Evolutionary conservation across 768 basidiomycete species (phyloP), one percentile per base, ranked within the genome.

Genomic region (Phlebiopsis flavidoalba): DNA sequence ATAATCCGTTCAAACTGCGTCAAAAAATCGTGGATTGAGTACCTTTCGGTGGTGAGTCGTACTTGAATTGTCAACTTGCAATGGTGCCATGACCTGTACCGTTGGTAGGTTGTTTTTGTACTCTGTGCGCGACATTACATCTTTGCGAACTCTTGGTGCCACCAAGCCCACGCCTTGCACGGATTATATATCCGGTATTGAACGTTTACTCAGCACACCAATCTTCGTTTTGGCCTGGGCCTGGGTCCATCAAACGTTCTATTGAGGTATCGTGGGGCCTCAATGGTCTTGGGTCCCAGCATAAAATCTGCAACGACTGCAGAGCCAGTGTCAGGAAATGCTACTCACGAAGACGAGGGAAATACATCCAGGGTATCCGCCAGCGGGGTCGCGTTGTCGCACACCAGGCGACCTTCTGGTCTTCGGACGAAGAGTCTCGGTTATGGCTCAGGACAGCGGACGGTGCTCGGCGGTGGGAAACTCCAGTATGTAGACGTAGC

Each of bases 171-270:
- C 86, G 88, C 61, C 90, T n/a, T 93, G 64, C 95, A n/a, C 93
- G 0, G 93, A 96, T n/a, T 71, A 72, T 97, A 45, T 97, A 84
- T 70, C 76, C 89, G 0, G 93, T 95, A 0, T 76, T 94, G 43
- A 98, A 97, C 71, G 86, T 94, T 80, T 93, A 15, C 69, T 95
- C 49, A 86, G 87, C 68, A 89, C 88, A 1, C 88, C 85, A 0
- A 84, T 96, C 17, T 96, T 98, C 70, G 82, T 78, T 7, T 71
- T 92, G 31, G 79, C 83, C n/a, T 98, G 91, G 91, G 68, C 94
- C 15, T 97, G 93, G n/a, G 93, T 91, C 90, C 53, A 85, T 93
- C 71, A 88, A 87, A 64, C 86, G 89, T 51, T 83, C 89, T 21
- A 70, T 94, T 22, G 87, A 95, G 67, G 86, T 87, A 40, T 77